Conservation (phyloP, 1,139 yeast species). For the Arxiozyma telluris region DNA sequence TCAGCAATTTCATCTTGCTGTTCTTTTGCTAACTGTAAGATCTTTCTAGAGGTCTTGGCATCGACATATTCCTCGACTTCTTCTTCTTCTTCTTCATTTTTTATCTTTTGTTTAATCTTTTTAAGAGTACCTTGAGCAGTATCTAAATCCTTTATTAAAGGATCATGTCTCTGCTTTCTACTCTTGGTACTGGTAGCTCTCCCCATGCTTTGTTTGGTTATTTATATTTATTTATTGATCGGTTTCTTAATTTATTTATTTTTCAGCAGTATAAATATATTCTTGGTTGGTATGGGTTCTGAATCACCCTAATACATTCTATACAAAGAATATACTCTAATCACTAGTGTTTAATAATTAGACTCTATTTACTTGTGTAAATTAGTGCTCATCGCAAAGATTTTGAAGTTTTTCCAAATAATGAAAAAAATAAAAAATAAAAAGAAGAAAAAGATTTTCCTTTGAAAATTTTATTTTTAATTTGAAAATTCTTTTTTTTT, state of each 20-base stretch:
- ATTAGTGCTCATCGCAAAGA: constrained; percentile 11
- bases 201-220: constrained; percentile 41
- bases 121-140: constrained; percentile 65
- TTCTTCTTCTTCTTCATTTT: constrained; percentile 26
- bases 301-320: neutral
- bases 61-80: constrained; percentile 55
- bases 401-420: constrained; percentile 2
- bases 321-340: neutral
- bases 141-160: constrained; percentile 67
- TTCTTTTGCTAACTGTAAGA: constrained; percentile 77
- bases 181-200: constrained; percentile 47
- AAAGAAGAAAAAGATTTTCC: neutral
- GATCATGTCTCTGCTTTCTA: constrained; percentile 58
- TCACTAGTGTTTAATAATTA: neutral
- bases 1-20: constrained; percentile 77
- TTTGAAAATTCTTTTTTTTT: no score
- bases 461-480: neutral
- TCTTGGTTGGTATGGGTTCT: neutral
- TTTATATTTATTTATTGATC: neutral
- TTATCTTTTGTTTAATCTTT: constrained; percentile 27
- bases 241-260: neutral
- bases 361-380: neutral
- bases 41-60: constrained; percentile 74
- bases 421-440: neutral
- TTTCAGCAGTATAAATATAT: neutral